Percentiles rank a stretch among this genome's conserved stretches.
phyloP scores from a whole-genome alignment of 371 early-diverging fungal genomes.

The Apophysomyces trapeziformis region DNA sequence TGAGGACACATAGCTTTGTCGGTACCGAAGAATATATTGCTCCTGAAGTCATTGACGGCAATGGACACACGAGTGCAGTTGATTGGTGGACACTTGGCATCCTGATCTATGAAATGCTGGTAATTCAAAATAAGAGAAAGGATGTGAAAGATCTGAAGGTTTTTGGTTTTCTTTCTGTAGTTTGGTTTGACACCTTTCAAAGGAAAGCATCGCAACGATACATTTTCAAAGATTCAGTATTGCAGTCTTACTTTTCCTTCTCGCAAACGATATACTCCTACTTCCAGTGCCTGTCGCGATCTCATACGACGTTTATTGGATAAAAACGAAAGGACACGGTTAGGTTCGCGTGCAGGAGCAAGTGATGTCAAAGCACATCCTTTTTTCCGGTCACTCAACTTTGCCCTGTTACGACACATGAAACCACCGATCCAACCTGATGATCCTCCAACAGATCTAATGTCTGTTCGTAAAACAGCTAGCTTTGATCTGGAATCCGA shows the following conservation, averaged over 20 bases:
- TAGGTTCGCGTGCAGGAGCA: constrained; percentile 93
- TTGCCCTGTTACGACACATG: constrained; percentile 86
- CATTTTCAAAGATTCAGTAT: constrained; percentile 81
- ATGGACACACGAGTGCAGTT: constrained; percentile 92
- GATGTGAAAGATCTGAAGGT: background rate
- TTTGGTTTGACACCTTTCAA: constrained; percentile 95
- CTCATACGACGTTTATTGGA: constrained; percentile 79
- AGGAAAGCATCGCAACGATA: constrained; percentile 82
- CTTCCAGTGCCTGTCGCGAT: constrained; percentile 64
- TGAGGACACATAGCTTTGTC: constrained; percentile 94
- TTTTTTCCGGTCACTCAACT: constrained; percentile 91
- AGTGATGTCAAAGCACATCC: constrained; percentile 94
- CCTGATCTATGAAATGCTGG: constrained; percentile 97
- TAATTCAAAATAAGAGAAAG: constrained; percentile 29
- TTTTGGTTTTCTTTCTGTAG: background rate
- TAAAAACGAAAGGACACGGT: constrained; percentile 84
- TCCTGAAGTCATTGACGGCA: constrained; percentile 91
- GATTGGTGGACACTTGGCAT: constrained; percentile 99
- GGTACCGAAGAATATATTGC: constrained; percentile 99
- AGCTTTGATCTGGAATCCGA: constrained; percentile 65
- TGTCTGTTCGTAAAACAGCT: constrained; percentile 63
- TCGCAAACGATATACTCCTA: constrained; percentile 17
- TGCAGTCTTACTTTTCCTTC: constrained; percentile 14
- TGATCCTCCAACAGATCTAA: constrained; percentile 37
- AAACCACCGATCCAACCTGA: constrained; percentile 91